Conservation (phyloP, 2,329 filamentous ascomycete genomes). For the Plenodomus tracheiphilus region DNA sequence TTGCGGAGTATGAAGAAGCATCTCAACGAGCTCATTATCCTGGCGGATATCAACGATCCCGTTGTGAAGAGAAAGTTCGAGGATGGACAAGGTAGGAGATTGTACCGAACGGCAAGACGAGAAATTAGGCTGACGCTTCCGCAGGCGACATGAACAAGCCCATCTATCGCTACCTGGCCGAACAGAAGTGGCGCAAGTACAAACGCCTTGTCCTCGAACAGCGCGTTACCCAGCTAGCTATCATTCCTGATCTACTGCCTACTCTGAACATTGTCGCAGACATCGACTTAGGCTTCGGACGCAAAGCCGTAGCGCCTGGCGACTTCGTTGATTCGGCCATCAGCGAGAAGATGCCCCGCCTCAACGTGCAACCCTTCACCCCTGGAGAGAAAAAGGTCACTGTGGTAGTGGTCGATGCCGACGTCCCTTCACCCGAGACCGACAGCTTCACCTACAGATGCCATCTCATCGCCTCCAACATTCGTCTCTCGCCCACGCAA, state of each 20-base stretch:
- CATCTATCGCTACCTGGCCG: slow-evolving; percentile 88
- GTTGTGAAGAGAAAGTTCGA: slow-evolving; percentile 92
- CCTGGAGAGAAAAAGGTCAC: slow-evolving; percentile 79
- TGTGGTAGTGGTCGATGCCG: slow-evolving; percentile 83
- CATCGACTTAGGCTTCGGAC: slow-evolving; percentile 79
- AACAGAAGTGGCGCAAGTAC: slow-evolving; percentile 85
- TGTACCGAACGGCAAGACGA: slow-evolving; percentile 21
- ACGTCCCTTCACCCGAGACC: slow-evolving; percentile 77
- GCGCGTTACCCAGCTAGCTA: slow-evolving; percentile 81
- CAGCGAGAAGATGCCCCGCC: slow-evolving; percentile 72
- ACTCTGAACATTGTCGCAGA: slow-evolving; percentile 77
- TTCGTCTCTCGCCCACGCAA: slow-evolving; percentile 63
- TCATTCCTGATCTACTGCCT: slow-evolving; percentile 86
- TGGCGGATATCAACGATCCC: slow-evolving; percentile 94
- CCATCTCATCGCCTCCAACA: slow-evolving; percentile 82
- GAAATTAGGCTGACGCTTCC: slow-evolving; percentile 9
- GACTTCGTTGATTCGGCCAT: slow-evolving; percentile 74
- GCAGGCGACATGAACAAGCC: slow-evolving; percentile 93
- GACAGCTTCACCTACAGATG: slow-evolving; percentile 80
- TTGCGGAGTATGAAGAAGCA: slow-evolving; percentile 71
- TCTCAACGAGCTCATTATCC: slow-evolving; percentile 79
- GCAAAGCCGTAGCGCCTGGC: slow-evolving; percentile 71
- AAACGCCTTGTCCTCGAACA: slow-evolving; percentile 79
- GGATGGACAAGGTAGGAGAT: slow-evolving; percentile 76
- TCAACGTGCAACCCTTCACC: slow-evolving; percentile 85